Evolutionary conservation across 306 rosid genomes (phyloP), one percentile per base, ranked within the genome.

Genomic region (Arachis hypogaea): DNA sequence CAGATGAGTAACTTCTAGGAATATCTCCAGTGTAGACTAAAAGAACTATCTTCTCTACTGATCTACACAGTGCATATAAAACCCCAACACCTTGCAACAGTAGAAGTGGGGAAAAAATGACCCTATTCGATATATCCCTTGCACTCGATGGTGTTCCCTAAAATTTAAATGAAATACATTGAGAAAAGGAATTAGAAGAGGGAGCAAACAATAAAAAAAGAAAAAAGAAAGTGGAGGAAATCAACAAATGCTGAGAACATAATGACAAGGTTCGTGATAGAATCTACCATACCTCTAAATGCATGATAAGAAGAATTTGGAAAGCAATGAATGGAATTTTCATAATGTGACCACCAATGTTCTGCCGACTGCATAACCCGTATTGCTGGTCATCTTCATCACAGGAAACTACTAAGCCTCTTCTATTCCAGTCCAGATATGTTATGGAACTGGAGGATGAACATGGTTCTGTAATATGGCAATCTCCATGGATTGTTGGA

Each of bases 321-420:
- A 88, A 93, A 80, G 54, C 60, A 66, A 93, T 84, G 45, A 93
- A 56, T 66, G 96, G 98, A 79, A 93, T 68, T 83, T 93, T 93
- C 93, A 93, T 93, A 54, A 91, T 73, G 82, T 93, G 98, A 14
- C 98, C 97, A 47, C 97, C 96, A 45, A 93, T 81, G 77, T 91
- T 94, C 81, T 88, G 97, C 63, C 86, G 78, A 82, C 78, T 85
- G 81, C 98, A 93, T 40, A 88, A 59, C 50, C 85, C 69, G 57
- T 68, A 57, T 58, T 85, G 89, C 51, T 68, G 85, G 59, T 71
- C 78, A 68, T 83, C 88, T 50, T 91, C 97, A 36, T 91, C 92
- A 4, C 92, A 78, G 29, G 90, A 74, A 82, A 88, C 81, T 63
- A 89, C 90, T 70, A 88, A 74, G 74, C 97, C 92, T 62, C 87